A percentile compares a stretch with the other conserved stretches of the same genome.
phyloP scores from a whole-genome alignment of 2,329 filamentous ascomycete genomes.

The Claviceps pazoutovae region DNA sequence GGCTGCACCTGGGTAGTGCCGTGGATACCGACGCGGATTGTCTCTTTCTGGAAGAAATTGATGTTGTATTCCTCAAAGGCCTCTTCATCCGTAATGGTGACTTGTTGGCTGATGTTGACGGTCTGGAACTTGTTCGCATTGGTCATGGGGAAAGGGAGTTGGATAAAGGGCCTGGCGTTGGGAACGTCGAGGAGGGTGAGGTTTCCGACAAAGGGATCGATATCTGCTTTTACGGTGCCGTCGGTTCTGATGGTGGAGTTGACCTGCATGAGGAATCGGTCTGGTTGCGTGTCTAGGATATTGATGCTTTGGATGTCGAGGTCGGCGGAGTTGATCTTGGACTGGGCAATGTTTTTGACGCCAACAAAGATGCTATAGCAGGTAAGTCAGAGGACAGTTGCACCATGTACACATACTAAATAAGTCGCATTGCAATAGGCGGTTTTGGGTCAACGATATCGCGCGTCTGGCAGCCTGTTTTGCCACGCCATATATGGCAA shows the following conservation, averaged over 20 bases:
- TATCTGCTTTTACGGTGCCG: conserved; percentile 35
- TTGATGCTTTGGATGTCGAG: conserved; percentile 38
- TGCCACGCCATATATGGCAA: too few species aligned
- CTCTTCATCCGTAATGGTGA: conserved; percentile 30
- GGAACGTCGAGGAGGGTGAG: conserved; percentile 40
- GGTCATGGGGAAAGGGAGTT: conserved; percentile 37
- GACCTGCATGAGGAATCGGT: conserved; percentile 37
- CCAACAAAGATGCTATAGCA: conserved; percentile 38
- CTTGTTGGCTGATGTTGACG: conserved; percentile 37
- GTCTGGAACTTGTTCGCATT: conserved; percentile 31
- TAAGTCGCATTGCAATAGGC: too few species aligned
- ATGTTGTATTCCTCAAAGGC: conserved; percentile 42
- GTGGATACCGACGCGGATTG: conserved; percentile 34
- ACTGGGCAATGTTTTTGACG: conserved; percentile 42
- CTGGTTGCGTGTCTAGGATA: conserved; percentile 30
- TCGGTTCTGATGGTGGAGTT: conserved; percentile 41
- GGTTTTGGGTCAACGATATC: too few species aligned
- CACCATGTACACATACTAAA: too few species aligned
- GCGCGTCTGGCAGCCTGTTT: too few species aligned
- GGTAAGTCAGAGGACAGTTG: not conserved
- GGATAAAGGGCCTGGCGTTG: conserved; percentile 34
- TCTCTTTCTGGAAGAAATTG: conserved; percentile 36
- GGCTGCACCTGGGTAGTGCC: conserved; percentile 40
- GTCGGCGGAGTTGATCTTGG: conserved; percentile 37
- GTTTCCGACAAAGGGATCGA: conserved; percentile 35